Percentiles rank a stretch among this genome's conserved stretches.
phyloP scores from a whole-genome alignment of 2,329 filamentous ascomycete genomes.

The Pseudogymnoascus sp. region DNA sequence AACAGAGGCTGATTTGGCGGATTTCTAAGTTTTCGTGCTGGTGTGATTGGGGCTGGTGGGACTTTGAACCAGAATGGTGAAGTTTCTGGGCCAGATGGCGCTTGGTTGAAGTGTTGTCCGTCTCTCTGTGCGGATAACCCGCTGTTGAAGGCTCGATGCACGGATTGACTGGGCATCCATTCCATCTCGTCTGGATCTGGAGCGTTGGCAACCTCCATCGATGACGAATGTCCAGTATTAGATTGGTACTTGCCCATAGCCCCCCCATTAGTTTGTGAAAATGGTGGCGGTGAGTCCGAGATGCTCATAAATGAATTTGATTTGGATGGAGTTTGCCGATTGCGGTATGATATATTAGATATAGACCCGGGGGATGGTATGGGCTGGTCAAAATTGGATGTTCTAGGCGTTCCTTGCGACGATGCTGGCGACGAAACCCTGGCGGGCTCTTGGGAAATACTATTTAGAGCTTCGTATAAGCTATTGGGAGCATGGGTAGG shows the following conservation, averaged over 20 bases:
- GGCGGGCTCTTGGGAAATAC: not conserved
- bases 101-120: constrained; percentile 31
- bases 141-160: constrained; percentile 46
- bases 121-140: constrained; percentile 30
- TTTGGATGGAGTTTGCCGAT: constrained; percentile 1
- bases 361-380: not conserved
- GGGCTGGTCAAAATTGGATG: not conserved
- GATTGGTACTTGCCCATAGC: not conserved
- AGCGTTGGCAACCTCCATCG: constrained; percentile 11
- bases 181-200: constrained; percentile 49
- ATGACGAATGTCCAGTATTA: not conserved
- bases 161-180: constrained; percentile 57
- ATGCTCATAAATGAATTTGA: not conserved
- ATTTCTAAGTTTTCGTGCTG: constrained; percentile 54
- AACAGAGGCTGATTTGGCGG: constrained; percentile 50
- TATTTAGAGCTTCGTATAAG: not conserved
- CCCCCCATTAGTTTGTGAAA: not conserved
- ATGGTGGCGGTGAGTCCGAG: not conserved
- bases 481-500: not conserved
- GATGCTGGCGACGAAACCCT: not conserved
- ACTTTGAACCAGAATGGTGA: constrained; percentile 61
- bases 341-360: not conserved
- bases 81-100: constrained; percentile 15
- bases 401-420: not conserved
- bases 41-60: constrained; percentile 59